These are phyloP conservation scores for Saturnispora ahearnii DNA, from an alignment of 805 yeast species.

Conservation along the genomic window DNA sequence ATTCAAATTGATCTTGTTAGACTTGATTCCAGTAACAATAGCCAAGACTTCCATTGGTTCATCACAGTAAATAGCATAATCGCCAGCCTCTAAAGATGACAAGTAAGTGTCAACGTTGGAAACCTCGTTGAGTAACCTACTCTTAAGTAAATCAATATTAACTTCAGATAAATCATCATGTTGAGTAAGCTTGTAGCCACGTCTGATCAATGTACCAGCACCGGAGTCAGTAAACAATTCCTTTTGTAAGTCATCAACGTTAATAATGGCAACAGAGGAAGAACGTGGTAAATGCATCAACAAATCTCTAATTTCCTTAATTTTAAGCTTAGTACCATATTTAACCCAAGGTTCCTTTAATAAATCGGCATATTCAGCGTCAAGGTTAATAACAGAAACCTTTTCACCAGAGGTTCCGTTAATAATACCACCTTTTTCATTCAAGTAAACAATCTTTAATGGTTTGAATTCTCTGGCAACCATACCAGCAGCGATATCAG, in stretches of 20 bases:
- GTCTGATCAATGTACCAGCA: conserved; percentile 96
- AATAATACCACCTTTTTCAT: conserved; percentile 95
- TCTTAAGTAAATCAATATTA: conserved; percentile 52
- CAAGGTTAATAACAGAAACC: conserved; percentile 82
- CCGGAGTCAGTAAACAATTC: conserved; percentile 98
- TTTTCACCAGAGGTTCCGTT: conserved; percentile 90
- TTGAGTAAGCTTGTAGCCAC: conserved; percentile 83
- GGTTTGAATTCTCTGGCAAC: conserved; percentile 96
- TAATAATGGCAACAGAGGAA: conserved; percentile 94
- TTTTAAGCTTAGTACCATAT: conserved; percentile 95
- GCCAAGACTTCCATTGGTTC: conserved; percentile 94
- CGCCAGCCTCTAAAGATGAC: conserved; percentile 42
- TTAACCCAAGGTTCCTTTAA: conserved; percentile 96
- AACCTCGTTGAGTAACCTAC: conserved; percentile 68
- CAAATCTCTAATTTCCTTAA: conserved; percentile 91
- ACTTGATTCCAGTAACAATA: conserved; percentile 44
- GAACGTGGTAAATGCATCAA: conserved; percentile 92
- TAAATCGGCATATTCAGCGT: conserved; percentile 88
- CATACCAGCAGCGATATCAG: conserved; percentile 99
- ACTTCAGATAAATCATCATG: conserved; percentile 66
- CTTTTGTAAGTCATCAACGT: conserved; percentile 90
- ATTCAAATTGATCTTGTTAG: conserved; percentile 59
- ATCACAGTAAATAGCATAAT: conserved; percentile 81
- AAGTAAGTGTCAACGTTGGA: conserved; percentile 75
- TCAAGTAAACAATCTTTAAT: conserved; percentile 87